A percentile compares a stretch with the other conserved stretches of the same genome.
phyloP scores from a whole-genome alignment of 805 yeast genomes.

The Komagataella phaffii region DNA sequence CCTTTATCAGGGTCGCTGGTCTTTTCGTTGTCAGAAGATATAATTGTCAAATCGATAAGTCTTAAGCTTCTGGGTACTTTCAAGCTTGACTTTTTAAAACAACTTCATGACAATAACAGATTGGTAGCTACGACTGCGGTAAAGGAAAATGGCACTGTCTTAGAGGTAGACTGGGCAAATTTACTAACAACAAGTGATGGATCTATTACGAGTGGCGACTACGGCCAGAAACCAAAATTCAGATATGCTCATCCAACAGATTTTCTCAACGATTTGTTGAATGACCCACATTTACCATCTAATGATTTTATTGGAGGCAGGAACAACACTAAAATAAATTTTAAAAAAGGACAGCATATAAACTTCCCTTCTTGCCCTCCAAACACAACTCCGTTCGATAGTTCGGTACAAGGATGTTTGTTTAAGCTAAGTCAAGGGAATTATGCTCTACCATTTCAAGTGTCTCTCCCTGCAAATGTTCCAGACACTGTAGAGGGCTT shows the following conservation, averaged over 20 bases:
- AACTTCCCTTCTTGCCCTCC: constrained; percentile 2
- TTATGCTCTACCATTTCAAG: constrained; percentile 33
- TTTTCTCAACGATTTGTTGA: neutral
- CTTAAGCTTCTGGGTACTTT: constrained; percentile 28
- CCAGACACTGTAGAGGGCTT: constrained; percentile 41
- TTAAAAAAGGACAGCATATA: constrained; percentile 13
- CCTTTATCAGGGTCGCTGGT: constrained; percentile 33
- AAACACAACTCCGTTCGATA: constrained; percentile 7
- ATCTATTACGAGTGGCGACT: constrained; percentile 22
- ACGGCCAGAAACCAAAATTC: constrained; percentile 18
- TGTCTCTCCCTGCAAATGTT: constrained; percentile 28
- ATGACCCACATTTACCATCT: neutral
- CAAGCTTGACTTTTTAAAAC: constrained; percentile 25
- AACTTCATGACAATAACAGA: constrained; percentile 15
- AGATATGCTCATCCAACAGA: neutral
- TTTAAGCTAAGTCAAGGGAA: constrained; percentile 37
- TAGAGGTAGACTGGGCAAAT: constrained; percentile 35
- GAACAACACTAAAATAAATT: neutral
- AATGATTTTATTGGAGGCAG: neutral
- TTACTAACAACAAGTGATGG: constrained; percentile 27
- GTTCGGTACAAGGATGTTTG: constrained; percentile 6
- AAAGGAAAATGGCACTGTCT: constrained; percentile 22
- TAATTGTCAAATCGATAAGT: constrained; percentile 23
- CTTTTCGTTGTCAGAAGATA: constrained; percentile 26
- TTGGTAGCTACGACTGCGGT: constrained; percentile 18